Base-by-base conservation (phyloP, 306 rosid species). In the Adenanthera pavonina region DNA sequence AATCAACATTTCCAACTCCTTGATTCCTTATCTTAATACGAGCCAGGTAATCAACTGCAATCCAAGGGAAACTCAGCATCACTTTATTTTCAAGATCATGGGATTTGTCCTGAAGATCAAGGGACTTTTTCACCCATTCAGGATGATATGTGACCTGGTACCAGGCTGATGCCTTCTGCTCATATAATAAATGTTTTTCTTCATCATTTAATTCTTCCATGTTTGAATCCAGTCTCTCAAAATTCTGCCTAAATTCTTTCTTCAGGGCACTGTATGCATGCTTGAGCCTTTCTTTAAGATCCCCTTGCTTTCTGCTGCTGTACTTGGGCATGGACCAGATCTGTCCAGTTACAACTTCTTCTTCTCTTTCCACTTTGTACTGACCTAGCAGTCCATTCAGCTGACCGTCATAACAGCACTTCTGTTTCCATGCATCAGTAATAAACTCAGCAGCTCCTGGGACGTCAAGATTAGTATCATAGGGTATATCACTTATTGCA, bases 321-420 rank as follows among this genome's bases (percentile, higher is more conserved):
- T 87, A 78, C 82, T 89, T 92, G 25, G 98, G 98, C 96, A 95
- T 95, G 69, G 98, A 95, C 99, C 99, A 93, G 74, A 93, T 82
- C 78, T 93, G 96, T 68, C 96, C 97, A 9, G 97, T 92, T 41
- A 93, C 97, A 48, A 95, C 78, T 84, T 92, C 98, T 84, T 93
- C 97, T 83, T 93, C 99, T 78, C 96, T 84, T 80, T 81, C 86
- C 25, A 95, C 94, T 80, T 93, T 92, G 47, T 92, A 95, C 17
- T 93, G 97, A 19, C 87, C 86, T 46, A 95, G 87, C n/a, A 93
- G 82, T 59, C 90, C 97, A 44, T 77, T 82, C 83, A 90, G 68
- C 83, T 92, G 97, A 60, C 85, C 88, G 64, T 95, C 94, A 83
- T 93, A 93, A 9, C 90, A 87, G 87, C 94, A 82, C 86, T 90